Evolutionary conservation across 768 basidiomycete species (phyloP).

Genomic region (Russula sp.): DNA sequence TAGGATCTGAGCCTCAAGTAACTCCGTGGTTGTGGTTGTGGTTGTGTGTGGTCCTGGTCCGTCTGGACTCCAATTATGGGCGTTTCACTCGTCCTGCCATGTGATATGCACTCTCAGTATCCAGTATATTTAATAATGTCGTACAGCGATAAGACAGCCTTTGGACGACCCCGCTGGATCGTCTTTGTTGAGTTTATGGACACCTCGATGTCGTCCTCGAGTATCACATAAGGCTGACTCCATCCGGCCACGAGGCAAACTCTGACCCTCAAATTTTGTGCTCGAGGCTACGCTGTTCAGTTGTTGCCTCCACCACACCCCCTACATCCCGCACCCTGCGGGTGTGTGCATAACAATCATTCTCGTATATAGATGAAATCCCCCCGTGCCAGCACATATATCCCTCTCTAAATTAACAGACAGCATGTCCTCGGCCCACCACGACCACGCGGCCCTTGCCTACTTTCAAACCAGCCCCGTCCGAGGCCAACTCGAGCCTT

Average conservation of each 20-base stretch:
- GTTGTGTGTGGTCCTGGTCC: background rate
- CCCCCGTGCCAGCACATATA: background rate
- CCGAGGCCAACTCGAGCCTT: conserved; percentile 68
- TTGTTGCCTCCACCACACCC: background rate
- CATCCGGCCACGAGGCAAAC: conserved; percentile 11
- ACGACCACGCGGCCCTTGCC: conserved; percentile 31
- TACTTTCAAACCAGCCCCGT: conserved; percentile 59
- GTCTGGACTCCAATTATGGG: background rate
- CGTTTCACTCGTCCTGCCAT: background rate
- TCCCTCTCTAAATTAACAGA: background rate
- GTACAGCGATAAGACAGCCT: too few species aligned
- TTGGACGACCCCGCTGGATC: background rate
- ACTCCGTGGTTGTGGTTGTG: too few species aligned
- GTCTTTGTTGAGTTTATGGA: background rate
- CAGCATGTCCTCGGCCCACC: conserved; percentile 16
- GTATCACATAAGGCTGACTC: conserved; percentile 2
- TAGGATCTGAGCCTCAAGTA: background rate
- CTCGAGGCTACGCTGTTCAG: background rate
- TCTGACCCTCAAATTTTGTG: background rate
- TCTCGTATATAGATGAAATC: background rate
- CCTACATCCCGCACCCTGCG: background rate
- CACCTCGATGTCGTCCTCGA: background rate
- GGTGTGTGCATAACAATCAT: background rate
- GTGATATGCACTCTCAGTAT: background rate
- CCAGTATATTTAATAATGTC: too few species aligned